Evolutionary conservation across 2,329 filamentous ascomycete species (phyloP), one percentile per base, ranked within the genome.

Genomic region (Arachnopeziza araneosa): DNA sequence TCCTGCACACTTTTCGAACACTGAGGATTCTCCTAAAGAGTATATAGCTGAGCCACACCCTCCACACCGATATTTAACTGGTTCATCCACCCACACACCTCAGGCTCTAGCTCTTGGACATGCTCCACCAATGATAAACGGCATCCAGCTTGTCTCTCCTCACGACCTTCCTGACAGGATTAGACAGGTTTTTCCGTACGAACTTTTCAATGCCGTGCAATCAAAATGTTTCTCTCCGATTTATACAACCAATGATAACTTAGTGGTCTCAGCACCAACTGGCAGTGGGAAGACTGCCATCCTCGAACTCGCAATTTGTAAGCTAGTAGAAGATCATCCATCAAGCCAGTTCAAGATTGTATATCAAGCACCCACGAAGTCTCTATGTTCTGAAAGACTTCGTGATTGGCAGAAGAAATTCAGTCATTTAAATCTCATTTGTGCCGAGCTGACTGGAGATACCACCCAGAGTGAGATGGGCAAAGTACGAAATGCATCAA

Each of bases 241-340:
- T 0, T 93, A 90, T 70, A 76, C 79, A 6, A 83, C 83, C 0
- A 82, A 87, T 65, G 82, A 91, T 71, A 96, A 96, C 64, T 78
- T 95, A 17, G 89, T 95, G 0, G 78, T 96, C 17, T 87, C 90
- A 1, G 88, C 91, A 8, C 91, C 91, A 0, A 96, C 91, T 0
- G 90, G 91, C 9, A 93, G 90, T 71, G 91, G 91, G 1, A 96
- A 96, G 72, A 96, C 91, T 0, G 89, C 81, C 0, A 80, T 95
- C 10, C 80, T 96, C 64, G 91, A 96, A 72, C 79, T 96, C 52
- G 90, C 90, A 2, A 89, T 96, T 44, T 93, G 90, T 73, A 85
- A 84, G 60, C 78, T 93, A 2, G 78, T 89, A 24, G 79, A 80
- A 44, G 78, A 75, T 4, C 78, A 81, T 72, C 78, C 72, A 68